Conservation (phyloP, 2,329 filamentous ascomycete species). For the Cladosporium sphaerospermum region DNA sequence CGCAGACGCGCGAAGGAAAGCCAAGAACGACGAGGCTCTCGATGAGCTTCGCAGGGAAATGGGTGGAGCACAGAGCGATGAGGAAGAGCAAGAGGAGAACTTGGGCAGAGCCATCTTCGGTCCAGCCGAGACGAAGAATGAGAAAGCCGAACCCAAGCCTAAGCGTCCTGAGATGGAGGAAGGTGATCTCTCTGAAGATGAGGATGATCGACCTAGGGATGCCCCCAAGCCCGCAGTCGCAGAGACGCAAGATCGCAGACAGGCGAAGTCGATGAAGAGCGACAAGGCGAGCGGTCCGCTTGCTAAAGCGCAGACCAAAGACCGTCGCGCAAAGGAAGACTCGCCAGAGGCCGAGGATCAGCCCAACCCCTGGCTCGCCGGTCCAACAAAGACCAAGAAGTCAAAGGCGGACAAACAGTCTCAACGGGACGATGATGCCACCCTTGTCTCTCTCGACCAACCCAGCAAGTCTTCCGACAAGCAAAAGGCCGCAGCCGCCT, state of each 20-base stretch:
- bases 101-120: constrained; percentile 68
- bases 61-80: constrained; percentile 47
- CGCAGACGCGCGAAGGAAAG: constrained; percentile 70
- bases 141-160: constrained; percentile 26
- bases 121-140: constrained; percentile 34
- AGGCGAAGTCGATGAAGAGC: constrained; percentile 25
- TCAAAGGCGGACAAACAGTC: constrained; percentile 16
- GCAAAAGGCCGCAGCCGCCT: constrained; percentile 14
- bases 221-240: not conserved
- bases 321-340: constrained; percentile 10
- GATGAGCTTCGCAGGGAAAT: constrained; percentile 9
- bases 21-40: constrained; percentile 65
- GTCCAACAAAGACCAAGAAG: constrained; percentile 15
- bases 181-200: constrained; percentile 44
- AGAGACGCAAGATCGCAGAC: constrained; percentile 9
- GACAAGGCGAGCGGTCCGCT: constrained; percentile 19
- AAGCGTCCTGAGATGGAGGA: constrained; percentile 56
- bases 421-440: constrained; percentile 16
- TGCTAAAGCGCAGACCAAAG: constrained; percentile 15
- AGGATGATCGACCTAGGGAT: constrained; percentile 20
- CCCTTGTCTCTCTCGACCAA: constrained; percentile 8
- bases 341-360: constrained; percentile 5
- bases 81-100: constrained; percentile 49
- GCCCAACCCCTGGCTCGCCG: constrained; percentile 20
- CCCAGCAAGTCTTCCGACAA: constrained; percentile 5